A percentile compares a stretch with the other conserved stretches of the same genome.
Evolutionary conservation across 2,329 filamentous ascomycete genomes (phyloP).

Genomic region (Penicillium oxalicum): DNA sequence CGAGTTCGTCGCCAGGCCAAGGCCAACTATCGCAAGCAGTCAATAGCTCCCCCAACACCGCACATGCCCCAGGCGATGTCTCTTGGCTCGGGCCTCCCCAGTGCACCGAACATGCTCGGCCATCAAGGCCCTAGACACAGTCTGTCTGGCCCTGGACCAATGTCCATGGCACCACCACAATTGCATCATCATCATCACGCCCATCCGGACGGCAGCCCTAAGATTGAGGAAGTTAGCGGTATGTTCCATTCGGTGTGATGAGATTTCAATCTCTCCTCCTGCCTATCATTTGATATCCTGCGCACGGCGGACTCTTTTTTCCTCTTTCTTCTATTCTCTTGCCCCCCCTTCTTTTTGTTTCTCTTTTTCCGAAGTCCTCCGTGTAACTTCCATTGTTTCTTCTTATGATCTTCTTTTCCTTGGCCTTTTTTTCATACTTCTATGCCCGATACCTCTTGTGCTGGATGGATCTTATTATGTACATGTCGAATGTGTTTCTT

Average conservation of each 20-base stretch:
- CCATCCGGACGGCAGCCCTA: slow-evolving; percentile 58
- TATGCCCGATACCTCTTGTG: not conserved
- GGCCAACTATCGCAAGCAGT: slow-evolving; percentile 74
- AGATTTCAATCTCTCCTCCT: slow-evolving; percentile 14
- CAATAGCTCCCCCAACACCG: slow-evolving; percentile 53
- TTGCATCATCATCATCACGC: slow-evolving; percentile 75
- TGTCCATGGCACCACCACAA: slow-evolving; percentile 63
- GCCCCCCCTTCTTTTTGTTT: not conserved
- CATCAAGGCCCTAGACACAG: slow-evolving; percentile 25
- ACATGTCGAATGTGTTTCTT: no score
- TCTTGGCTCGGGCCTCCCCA: slow-evolving; percentile 59
- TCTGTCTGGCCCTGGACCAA: slow-evolving; percentile 42
- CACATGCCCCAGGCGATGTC: slow-evolving; percentile 60
- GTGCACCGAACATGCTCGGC: slow-evolving; percentile 51
- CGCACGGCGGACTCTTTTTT: slow-evolving; percentile 12
- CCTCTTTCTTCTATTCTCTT: slow-evolving; percentile 2
- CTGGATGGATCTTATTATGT: no score
- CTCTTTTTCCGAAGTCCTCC: no score
- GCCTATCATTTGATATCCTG: slow-evolving; percentile 8
- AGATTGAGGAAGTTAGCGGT: slow-evolving; percentile 77
- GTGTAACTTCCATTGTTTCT: no score
- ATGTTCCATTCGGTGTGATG: slow-evolving; percentile 93
- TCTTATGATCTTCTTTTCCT: not conserved
- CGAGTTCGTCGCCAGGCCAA: slow-evolving; percentile 94
- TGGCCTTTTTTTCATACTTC: not conserved